Base-by-base conservation (phyloP, 2,329 filamentous ascomycete genomes). In the Cadophora sp. region DNA sequence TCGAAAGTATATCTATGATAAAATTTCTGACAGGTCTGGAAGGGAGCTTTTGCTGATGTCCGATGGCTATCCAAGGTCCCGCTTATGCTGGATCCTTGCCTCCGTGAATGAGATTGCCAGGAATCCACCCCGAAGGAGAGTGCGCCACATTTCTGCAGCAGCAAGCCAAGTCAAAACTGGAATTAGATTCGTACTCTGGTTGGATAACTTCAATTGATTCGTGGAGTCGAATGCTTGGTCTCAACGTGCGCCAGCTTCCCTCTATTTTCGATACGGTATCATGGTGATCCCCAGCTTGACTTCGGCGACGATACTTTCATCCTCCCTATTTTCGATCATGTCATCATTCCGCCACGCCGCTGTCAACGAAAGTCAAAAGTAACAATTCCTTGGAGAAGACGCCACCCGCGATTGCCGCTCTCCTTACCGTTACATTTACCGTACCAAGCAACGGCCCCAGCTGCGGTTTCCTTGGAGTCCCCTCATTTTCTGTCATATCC, bases 381-480 rank as follows among this genome's bases (percentile, higher is more conserved):
- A 48, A 48, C 43, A 14, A 22, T 3, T 48, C 22, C 43, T 48
- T 19, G 43, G 43, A n/a, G 11, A 48, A 48, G 19, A 11, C 43
- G 43, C 43, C 43, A 48, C 43, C 43, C 43, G 40, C 5, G 40
- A 48, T 48, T 22, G 43, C 4, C 43, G 43, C 5, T 22, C 22
- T n/a, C 19, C 19, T 22, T 48, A n/a, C 43, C 19, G 43, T 6
- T 48, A 14, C 11, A 22, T 22, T 48, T 48, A 22, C 16, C 43
- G 19, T 48, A 48, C 43, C 43, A 48, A 48, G 43, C 43, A 48
- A 48, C 43, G 43, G 43, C 43, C 43, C 43, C 43, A 48, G 43
- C 43, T 48, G 43, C 19, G 19, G 43, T n/a, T 9, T 11, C 19
- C 19, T 48, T 48, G 43, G n/a, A 48, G 43, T 48, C 19, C 43